These are phyloP conservation scores for Fragaria iinumae DNA, from an alignment of 306 rosid species.

Conservation along the genomic window DNA sequence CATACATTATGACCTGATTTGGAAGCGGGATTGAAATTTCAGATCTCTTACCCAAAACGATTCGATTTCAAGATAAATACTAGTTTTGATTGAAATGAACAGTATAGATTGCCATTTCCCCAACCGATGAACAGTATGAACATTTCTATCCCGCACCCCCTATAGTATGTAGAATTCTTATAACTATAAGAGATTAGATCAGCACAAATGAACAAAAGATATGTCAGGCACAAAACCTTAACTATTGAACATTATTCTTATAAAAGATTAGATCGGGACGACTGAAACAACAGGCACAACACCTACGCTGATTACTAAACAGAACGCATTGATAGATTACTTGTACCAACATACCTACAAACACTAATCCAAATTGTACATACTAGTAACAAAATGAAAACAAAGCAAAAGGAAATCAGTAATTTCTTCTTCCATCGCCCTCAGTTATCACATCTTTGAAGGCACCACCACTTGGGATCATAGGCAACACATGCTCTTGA, in stretches of 20 bases:
- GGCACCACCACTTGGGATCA: conserved; percentile 90
- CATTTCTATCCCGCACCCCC: too few species aligned
- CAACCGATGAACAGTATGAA: too few species aligned
- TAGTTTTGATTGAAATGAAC: too few species aligned
- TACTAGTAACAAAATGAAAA: neutral
- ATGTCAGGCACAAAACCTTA: neutral
- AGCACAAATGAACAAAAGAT: neutral
- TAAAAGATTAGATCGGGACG: neutral
- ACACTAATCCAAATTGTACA: conserved; percentile 27
- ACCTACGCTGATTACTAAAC: neutral
- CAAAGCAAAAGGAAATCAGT: conserved; percentile 27
- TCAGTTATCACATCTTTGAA: conserved; percentile 84
- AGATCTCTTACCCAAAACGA: too few species aligned
- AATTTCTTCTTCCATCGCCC: conserved; percentile 71
- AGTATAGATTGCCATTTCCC: too few species aligned
- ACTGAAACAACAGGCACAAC: neutral
- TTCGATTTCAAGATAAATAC: too few species aligned
- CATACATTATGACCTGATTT: too few species aligned
- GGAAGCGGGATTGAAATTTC: too few species aligned
- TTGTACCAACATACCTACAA: neutral
- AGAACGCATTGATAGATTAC: neutral
- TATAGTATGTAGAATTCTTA: neutral
- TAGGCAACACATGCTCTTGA: conserved; percentile 95
- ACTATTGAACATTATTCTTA: neutral
- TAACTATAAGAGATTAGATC: neutral